A percentile compares a stretch with the other conserved stretches of the same genome.
Conservation (phyloP, 1,139 yeast genomes). For the Candida sp. region DNA sequence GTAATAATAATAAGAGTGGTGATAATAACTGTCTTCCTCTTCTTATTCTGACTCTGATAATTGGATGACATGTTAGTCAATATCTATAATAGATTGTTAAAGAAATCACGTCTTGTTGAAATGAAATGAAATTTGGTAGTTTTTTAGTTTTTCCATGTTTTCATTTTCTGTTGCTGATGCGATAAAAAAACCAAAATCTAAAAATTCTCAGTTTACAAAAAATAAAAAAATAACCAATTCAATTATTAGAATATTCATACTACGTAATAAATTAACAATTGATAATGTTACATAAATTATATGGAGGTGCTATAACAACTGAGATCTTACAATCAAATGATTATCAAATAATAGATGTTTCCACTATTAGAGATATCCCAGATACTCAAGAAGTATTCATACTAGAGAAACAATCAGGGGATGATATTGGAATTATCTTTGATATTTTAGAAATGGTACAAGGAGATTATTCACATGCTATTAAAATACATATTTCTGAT, state of each 20-base stretch:
- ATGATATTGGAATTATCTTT: constrained; percentile 61
- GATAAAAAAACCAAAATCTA: too few relatives aligned
- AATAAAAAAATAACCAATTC: too few relatives aligned
- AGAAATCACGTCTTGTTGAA: too few relatives aligned
- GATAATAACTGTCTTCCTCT: constrained; percentile 23
- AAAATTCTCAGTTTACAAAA: too few relatives aligned
- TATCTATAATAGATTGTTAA: too few relatives aligned
- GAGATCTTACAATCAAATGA: constrained; percentile 49
- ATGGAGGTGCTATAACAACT: constrained; percentile 77
- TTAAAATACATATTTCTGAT: constrained; percentile 43
- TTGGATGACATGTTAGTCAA: constrained; percentile 1
- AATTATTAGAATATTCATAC: too few relatives aligned
- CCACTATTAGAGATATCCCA: constrained; percentile 73
- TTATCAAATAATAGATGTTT: constrained; percentile 52
- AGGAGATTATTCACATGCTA: constrained; percentile 29
- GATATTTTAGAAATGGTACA: constrained; percentile 67
- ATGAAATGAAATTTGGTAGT: too few relatives aligned
- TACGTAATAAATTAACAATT: too few relatives aligned
- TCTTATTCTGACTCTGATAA: constrained; percentile 15
- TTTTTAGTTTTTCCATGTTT: too few relatives aligned
- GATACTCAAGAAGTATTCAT: constrained; percentile 88
- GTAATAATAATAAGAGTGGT: constrained; percentile 17
- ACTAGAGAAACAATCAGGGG: constrained; percentile 24
- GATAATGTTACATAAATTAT: constrained; percentile 21
- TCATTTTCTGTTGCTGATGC: too few relatives aligned